phyloP scores from a whole-genome alignment of 108 stramenopile species.

The Phaeodactylum tricornutum region DNA sequence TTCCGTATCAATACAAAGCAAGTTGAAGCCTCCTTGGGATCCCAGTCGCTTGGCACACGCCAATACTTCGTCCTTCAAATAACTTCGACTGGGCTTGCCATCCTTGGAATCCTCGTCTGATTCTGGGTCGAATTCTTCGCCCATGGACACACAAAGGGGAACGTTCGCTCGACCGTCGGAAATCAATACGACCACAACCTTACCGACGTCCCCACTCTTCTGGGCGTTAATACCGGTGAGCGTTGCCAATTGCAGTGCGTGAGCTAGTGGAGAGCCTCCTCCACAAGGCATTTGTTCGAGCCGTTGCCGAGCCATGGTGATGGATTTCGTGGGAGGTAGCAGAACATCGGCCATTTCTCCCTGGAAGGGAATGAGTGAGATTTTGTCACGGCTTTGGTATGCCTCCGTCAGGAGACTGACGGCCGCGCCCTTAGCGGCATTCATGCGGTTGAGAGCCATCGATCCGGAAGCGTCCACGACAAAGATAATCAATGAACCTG shows the following conservation, averaged over 20 bases:
- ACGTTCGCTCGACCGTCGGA: slow-evolving; percentile 96
- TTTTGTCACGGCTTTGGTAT: slow-evolving; percentile 94
- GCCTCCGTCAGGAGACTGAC: slow-evolving; percentile 91
- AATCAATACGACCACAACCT: slow-evolving; percentile 91
- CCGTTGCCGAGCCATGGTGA: slow-evolving; percentile 87
- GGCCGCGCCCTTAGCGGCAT: slow-evolving; percentile 96
- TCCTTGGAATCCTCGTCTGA: slow-evolving; percentile 77
- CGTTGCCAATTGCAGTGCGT: slow-evolving; percentile 75
- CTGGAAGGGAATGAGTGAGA: slow-evolving; percentile 94
- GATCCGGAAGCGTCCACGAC: slow-evolving; percentile 93
- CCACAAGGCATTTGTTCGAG: slow-evolving; percentile 97
- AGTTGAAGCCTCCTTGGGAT: slow-evolving; percentile 77
- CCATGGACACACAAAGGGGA: slow-evolving; percentile 77
- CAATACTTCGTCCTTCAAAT: slow-evolving; percentile 91
- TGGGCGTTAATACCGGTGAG: slow-evolving; percentile 91
- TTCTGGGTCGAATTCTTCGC: slow-evolving; percentile 83
- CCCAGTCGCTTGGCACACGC: slow-evolving; percentile 86
- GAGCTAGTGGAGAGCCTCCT: slow-evolving; percentile 92
- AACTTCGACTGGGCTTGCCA: slow-evolving; percentile 84
- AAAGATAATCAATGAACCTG: slow-evolving; percentile 94
- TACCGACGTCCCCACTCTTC: slow-evolving; percentile 91
- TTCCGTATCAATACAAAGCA: slow-evolving; percentile 92
- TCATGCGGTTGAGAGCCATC: slow-evolving; percentile 98
- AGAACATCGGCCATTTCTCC: slow-evolving; percentile 91
- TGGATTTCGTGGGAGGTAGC: slow-evolving; percentile 91